phyloP scores from a whole-genome alignment of 352 stramenopile genomes.

The Pythium dissotocum region DNA sequence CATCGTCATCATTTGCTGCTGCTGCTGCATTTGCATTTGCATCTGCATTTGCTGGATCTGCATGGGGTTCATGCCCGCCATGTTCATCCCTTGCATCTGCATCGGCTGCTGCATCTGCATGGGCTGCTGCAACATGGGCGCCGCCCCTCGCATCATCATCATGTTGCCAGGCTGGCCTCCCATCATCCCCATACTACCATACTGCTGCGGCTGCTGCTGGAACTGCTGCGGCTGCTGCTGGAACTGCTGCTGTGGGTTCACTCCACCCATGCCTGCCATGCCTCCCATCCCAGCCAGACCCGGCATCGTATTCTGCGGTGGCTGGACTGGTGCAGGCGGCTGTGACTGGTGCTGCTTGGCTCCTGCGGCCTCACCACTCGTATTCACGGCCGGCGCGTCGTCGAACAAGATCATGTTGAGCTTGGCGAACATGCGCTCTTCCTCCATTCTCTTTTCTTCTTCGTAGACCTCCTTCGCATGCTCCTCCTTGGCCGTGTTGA shows the following conservation, averaged over 20 bases:
- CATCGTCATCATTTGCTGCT: constrained; percentile 18
- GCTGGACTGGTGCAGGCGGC: constrained; percentile 18
- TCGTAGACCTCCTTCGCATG: constrained; percentile 44
- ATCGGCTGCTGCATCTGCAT: constrained; percentile 6
- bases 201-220: constrained; percentile 3
- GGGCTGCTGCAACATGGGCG: background rate
- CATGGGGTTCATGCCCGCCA: background rate
- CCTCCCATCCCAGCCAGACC: background rate
- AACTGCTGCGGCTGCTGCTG: background rate
- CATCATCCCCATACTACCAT: constrained; percentile 4
- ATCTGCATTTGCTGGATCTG: constrained; percentile 11
- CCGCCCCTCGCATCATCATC: constrained; percentile 7
- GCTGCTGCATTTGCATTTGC: background rate
- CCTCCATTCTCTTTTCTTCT: constrained; percentile 50
- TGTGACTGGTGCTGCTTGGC: constrained; percentile 32
- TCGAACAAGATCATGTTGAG: constrained; percentile 86
- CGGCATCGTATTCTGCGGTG: constrained; percentile 13
- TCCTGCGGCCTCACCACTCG: background rate
- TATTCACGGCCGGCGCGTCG: constrained; percentile 28
- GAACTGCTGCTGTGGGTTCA: background rate
- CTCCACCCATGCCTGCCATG: constrained; percentile 1
- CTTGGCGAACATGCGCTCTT: constrained; percentile 63
- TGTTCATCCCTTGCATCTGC: background rate
- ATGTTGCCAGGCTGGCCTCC: background rate
- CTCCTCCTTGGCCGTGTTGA: constrained; percentile 45